phyloP scores from a whole-genome alignment of 768 basidiomycete genomes.

The Calocybe indica region DNA sequence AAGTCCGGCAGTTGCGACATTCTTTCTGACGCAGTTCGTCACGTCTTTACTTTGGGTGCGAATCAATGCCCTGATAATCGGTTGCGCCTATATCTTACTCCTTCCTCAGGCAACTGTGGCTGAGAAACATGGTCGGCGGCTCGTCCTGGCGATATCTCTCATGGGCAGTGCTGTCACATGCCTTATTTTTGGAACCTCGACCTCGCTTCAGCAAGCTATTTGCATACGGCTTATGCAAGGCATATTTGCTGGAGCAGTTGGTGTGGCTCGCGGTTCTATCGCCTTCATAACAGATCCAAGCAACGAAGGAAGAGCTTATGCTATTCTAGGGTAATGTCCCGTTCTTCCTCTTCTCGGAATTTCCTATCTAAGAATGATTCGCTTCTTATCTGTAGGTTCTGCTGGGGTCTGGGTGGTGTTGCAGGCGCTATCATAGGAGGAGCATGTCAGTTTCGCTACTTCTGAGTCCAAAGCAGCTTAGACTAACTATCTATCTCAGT shows the following conservation, averaged over 20 bases:
- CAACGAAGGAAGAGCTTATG: conserved; percentile 94
- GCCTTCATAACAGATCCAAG: conserved; percentile 82
- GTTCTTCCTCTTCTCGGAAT: not conserved
- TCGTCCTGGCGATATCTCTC: conserved; percentile 80
- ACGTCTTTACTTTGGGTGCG: conserved; percentile 90
- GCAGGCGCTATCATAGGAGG: conserved; percentile 84
- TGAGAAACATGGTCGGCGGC: conserved; percentile 81
- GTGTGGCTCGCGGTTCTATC: conserved; percentile 88
- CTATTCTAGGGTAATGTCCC: conserved; percentile 68
- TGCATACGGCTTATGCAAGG: conserved; percentile 86
- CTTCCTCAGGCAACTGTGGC: conserved; percentile 79
- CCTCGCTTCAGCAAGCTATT: conserved; percentile 73
- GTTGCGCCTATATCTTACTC: conserved; percentile 9
- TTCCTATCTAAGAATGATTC: conserved; percentile 4
- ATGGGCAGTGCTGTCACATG: conserved; percentile 82
- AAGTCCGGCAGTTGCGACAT: conserved; percentile 55
- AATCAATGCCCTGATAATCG: conserved; percentile 6
- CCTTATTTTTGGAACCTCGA: conserved; percentile 71
- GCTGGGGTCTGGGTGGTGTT: conserved; percentile 96
- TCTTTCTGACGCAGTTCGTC: conserved; percentile 94
- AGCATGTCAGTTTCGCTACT: conserved; percentile 47
- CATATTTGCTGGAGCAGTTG: conserved; percentile 89
- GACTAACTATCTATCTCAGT: conserved; percentile 36
- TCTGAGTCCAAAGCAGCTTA: conserved; percentile 3
- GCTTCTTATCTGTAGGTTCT: conserved; percentile 49